phyloP scores from a whole-genome alignment of 371 early-diverging fungal species.

The Phascolomyces articulosus region DNA sequence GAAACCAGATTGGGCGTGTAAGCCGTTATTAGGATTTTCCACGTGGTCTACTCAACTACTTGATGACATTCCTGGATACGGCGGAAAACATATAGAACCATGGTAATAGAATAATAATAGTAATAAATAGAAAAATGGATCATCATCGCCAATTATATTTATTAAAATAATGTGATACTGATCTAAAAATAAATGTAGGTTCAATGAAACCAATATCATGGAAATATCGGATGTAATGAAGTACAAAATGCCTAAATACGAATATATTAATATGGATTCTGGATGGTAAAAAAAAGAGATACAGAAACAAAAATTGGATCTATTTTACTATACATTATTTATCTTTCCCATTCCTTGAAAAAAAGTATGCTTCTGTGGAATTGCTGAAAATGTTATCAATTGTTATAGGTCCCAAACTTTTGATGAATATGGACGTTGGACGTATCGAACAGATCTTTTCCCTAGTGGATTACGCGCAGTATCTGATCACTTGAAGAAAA shows the following conservation, averaged over 20 bases:
- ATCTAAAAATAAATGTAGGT: slow-evolving; percentile 23
- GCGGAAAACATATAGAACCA: slow-evolving; percentile 40
- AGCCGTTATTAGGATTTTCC: slow-evolving; percentile 47
- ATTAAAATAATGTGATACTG: background rate
- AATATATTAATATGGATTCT: slow-evolving; percentile 51
- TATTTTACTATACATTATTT: too few relatives aligned
- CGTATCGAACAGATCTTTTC: slow-evolving; percentile 35
- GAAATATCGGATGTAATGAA: slow-evolving; percentile 44
- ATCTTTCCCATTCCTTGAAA: too few relatives aligned
- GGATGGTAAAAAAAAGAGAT: slow-evolving; percentile 34
- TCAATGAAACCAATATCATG: slow-evolving; percentile 33
- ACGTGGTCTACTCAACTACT: slow-evolving; percentile 52
- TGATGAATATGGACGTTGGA: slow-evolving; percentile 49
- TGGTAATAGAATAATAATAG: slow-evolving; percentile 24
- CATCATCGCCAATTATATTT: background rate
- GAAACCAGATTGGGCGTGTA: slow-evolving; percentile 7
- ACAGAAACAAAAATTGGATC: too few relatives aligned
- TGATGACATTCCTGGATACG: slow-evolving; percentile 47
- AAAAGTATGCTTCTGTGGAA: too few relatives aligned
- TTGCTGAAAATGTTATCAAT: too few relatives aligned
- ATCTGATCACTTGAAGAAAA: slow-evolving; percentile 29
- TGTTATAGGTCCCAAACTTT: slow-evolving; percentile 32
- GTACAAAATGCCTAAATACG: slow-evolving; percentile 39
- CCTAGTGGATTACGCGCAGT: slow-evolving; percentile 37
- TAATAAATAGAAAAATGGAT: background rate